Evolutionary conservation across 768 basidiomycete genomes (phyloP).

Genomic region (Lactarius trivialis): DNA sequence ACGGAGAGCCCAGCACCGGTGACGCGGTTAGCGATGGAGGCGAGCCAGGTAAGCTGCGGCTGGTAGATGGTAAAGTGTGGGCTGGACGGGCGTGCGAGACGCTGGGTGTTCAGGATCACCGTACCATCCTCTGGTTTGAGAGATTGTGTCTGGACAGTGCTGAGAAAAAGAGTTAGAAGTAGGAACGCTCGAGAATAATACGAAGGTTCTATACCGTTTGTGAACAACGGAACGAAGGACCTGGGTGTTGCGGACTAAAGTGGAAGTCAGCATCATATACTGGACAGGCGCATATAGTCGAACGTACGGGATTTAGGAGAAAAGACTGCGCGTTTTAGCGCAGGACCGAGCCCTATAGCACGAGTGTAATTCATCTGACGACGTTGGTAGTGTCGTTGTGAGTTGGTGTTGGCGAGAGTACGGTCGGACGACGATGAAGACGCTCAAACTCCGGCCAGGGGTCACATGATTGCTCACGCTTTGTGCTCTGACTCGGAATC

Average conservation of each 20-base stretch:
- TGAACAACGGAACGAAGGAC: slow-evolving; percentile 10
- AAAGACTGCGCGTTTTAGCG: slow-evolving; percentile 47
- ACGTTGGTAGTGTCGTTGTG: background rate
- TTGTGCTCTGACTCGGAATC: too few relatives aligned
- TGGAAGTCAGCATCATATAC: background rate
- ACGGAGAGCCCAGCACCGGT: slow-evolving; percentile 76
- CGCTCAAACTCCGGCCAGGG: background rate
- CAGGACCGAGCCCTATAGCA: slow-evolving; percentile 51
- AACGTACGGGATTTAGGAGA: slow-evolving; percentile 29
- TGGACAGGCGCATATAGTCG: background rate
- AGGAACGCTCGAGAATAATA: background rate
- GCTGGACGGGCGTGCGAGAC: slow-evolving; percentile 79
- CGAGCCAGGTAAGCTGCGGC: slow-evolving; percentile 86
- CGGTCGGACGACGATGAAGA: background rate
- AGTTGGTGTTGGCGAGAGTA: background rate
- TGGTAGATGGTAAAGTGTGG: slow-evolving; percentile 98
- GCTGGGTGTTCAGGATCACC: slow-evolving; percentile 80
- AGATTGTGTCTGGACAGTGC: slow-evolving; percentile 59
- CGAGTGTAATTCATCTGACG: slow-evolving; percentile 38
- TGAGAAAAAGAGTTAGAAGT: slow-evolving; percentile 23
- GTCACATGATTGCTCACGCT: background rate
- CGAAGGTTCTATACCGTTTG: slow-evolving; percentile 22
- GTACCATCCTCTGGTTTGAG: slow-evolving; percentile 50
- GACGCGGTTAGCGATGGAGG: slow-evolving; percentile 81
- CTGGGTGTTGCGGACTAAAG: slow-evolving; percentile 22